phyloP scores from a whole-genome alignment of 2,329 filamentous ascomycete species.

The Beauveria caledonica region DNA sequence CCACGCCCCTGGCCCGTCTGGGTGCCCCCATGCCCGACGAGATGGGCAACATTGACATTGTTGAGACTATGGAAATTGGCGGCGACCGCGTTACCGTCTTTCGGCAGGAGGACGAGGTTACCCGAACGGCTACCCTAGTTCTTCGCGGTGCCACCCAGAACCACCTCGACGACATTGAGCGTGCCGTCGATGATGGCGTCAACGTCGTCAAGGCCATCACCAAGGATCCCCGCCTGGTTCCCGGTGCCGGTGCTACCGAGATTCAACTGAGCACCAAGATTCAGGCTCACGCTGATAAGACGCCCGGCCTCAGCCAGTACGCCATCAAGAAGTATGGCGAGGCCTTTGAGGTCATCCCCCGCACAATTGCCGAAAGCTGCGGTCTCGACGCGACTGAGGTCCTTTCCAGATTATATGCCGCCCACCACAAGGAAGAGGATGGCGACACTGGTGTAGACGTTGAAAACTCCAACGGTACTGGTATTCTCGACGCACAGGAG shows the following conservation, averaged over 20 bases:
- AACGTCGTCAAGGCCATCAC: conserved; percentile 99
- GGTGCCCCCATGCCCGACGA: conserved; percentile 99
- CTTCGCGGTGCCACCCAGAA: conserved; percentile 95
- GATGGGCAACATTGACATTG: conserved; percentile 90
- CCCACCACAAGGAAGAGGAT: conserved; percentile 79
- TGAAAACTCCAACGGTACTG: conserved; percentile 74
- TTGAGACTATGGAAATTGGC: conserved; percentile 95
- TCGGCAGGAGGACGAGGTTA: conserved; percentile 88
- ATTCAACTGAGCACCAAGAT: conserved; percentile 90
- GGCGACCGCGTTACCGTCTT: conserved; percentile 98
- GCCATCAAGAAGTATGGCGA: conserved; percentile 96
- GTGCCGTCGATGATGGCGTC: conserved; percentile 94
- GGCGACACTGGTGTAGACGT: conserved; percentile 94
- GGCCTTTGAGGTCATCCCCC: conserved; percentile 93
- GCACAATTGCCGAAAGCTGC: conserved; percentile 88
- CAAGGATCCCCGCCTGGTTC: conserved; percentile 81
- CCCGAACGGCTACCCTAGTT: conserved; percentile 88
- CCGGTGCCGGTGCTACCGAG: conserved; percentile 90
- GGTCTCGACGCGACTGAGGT: conserved; percentile 97
- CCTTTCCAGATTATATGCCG: conserved; percentile 82
- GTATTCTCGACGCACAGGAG: conserved; percentile 76
- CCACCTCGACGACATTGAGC: conserved; percentile 93
- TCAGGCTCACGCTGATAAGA: conserved; percentile 84
- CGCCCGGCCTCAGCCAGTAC: conserved; percentile 86
- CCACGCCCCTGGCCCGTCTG: conserved; percentile 88